Conservation (phyloP, 78 protist genomes). For the Isochrysis galbana region DNA sequence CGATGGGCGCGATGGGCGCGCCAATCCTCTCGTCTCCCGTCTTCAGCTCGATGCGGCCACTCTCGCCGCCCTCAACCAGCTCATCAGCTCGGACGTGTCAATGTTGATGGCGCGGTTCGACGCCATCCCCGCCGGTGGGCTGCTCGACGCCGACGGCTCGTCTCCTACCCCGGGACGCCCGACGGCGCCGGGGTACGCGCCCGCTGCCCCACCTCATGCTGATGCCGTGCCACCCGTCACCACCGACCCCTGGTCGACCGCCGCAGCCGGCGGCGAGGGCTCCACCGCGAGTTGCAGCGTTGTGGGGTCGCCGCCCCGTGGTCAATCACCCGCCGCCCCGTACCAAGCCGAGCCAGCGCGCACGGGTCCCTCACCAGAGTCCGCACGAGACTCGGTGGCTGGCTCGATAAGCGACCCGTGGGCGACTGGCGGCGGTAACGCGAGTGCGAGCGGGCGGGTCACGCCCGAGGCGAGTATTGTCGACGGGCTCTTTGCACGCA, state of each 20-base stretch:
- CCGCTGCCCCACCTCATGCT: too few species aligned
- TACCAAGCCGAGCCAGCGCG: neutral
- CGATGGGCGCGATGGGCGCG: too few species aligned
- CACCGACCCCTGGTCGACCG: neutral
- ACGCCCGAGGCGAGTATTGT: neutral
- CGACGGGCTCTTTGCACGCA: constrained; percentile 7
- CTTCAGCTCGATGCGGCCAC: constrained; percentile 47
- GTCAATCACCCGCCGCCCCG: neutral
- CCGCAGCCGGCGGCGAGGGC: neutral
- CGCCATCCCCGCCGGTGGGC: neutral
- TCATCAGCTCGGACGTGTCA: neutral
- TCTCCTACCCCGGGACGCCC: too few species aligned
- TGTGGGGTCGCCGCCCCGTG: too few species aligned
- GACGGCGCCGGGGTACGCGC: too few species aligned
- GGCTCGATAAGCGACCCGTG: neutral
- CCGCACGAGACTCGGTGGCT: neutral
- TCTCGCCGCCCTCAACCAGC: neutral
- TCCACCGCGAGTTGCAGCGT: too few species aligned
- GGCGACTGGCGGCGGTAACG: neutral
- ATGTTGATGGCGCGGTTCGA: neutral
- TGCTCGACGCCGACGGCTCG: neutral
- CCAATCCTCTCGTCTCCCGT: too few species aligned
- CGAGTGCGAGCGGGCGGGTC: neutral
- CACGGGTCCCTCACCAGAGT: neutral
- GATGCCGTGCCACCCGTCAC: neutral